These are phyloP conservation scores for Elaeagnus macrophylla DNA, from an alignment of 306 rosid species.

Conservation along the genomic window DNA sequence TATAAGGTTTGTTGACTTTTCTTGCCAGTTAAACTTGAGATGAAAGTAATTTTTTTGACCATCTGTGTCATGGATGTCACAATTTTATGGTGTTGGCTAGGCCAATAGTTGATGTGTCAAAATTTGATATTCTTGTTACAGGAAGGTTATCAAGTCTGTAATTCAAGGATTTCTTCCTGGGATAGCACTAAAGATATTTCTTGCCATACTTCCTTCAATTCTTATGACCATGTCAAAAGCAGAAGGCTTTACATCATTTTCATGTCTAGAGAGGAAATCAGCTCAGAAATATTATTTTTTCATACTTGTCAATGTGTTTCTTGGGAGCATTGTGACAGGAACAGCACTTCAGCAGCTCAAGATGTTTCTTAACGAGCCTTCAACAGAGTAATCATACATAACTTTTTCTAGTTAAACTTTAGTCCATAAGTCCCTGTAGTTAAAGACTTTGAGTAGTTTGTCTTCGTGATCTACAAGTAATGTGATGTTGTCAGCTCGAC, in stretches of 20 bases:
- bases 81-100: neutral
- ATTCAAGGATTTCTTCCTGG: conserved; percentile 95
- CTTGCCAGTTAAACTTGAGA: neutral
- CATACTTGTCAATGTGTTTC: conserved; percentile 76
- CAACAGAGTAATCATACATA: conserved; percentile 45
- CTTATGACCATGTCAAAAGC: conserved; percentile 70
- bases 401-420: conserved; percentile 4
- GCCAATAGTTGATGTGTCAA: conserved; percentile 10
- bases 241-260: conserved; percentile 64
- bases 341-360: conserved; percentile 82
- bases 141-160: conserved; percentile 50
- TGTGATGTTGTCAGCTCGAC: too few species aligned
- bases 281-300: conserved; percentile 73
- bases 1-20: neutral
- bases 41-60: neutral
- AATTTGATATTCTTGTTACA: conserved; percentile 32
- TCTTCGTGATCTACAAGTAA: too few species aligned
- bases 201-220: conserved; percentile 54
- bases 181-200: conserved; percentile 73
- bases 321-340: conserved; percentile 80
- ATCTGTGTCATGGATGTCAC: neutral
- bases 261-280: conserved; percentile 68
- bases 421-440: neutral
- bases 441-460: neutral
- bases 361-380: conserved; percentile 38